Base-by-base conservation (phyloP, 2,329 filamentous ascomycete species). In the Pyrenochaeta sp. region DNA sequence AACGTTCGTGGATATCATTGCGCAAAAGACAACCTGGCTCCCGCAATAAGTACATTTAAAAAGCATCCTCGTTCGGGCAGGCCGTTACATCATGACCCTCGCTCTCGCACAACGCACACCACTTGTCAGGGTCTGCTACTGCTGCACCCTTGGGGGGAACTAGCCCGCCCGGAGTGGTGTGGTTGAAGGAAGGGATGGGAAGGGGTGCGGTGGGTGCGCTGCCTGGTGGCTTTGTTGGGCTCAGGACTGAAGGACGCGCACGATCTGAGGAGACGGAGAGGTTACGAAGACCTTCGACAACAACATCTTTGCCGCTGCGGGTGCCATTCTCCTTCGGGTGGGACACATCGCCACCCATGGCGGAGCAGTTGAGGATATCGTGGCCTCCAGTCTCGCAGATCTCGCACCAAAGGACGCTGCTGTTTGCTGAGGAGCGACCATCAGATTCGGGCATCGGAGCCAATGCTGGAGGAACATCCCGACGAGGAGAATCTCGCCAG, bases 81-180 rank as follows among this genome's bases (percentile, higher is more conserved):
- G 95, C 90, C 49, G 96, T 92, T 65, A 93, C 96, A 72, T 96
- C 89, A 69, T 99, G 94, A 10, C 94, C 94, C 64, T 99, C 94
- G 51, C 90, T 85, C 77, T 99, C 94, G 69, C 94, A 99, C 30
- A 97, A 79, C 11, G 94, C 94, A 72, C 94, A 99, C 94, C 94
- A 99, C 74, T 96, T 96, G 51, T 87, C 83, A 41, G 86, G 83
- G 62, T 97, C 90, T 11, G 65, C 65, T 14, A 65, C 61, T 7
- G 53, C 55, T 11, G 55, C 61, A 22, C 61, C 67, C 55, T 70
- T 71, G 17, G 56, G 61, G 20, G 67, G 64, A 5, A 70, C 69
- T 6, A 71, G 61, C n/a, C n/a, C n/a, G 6, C 53, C 55, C 2
- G 62, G 50, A 35, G 60, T 60, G 29, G 59, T 61, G 8, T 56